These are phyloP conservation scores for Chytriomyces hyalinus DNA, from an alignment of 192 early-diverging fungal genomes.

Conservation along the genomic window DNA sequence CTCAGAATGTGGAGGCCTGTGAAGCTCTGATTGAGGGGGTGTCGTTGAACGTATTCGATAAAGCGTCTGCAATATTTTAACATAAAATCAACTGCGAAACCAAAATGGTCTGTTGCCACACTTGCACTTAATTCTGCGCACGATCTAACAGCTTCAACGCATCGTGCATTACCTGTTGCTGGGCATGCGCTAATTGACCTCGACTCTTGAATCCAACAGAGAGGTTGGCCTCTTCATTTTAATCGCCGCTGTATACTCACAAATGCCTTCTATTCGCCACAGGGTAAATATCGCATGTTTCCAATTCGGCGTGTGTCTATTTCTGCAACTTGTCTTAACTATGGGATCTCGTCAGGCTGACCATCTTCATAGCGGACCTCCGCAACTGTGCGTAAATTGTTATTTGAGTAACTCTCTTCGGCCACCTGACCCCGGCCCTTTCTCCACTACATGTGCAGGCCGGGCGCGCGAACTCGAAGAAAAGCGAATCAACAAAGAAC, in stretches of 20 bases:
- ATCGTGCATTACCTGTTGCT: too few relatives aligned
- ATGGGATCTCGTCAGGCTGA: conserved; percentile 58
- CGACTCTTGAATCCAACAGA: background rate
- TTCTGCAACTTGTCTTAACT: background rate
- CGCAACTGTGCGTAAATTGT: conserved; percentile 84
- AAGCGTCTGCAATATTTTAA: too few relatives aligned
- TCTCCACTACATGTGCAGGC: conserved; percentile 57
- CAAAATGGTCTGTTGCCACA: too few relatives aligned
- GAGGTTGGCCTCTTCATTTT: background rate
- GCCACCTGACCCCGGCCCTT: background rate
- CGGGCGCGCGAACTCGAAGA: conserved; percentile 96
- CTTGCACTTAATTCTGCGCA: too few relatives aligned
- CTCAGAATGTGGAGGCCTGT: too few relatives aligned
- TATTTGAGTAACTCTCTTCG: background rate
- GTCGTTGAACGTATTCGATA: too few relatives aligned
- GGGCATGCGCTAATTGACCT: too few relatives aligned
- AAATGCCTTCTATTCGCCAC: background rate
- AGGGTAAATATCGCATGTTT: background rate
- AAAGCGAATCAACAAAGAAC: conserved; percentile 98
- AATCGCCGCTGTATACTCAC: background rate
- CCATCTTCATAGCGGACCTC: conserved; percentile 96
- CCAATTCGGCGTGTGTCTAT: background rate
- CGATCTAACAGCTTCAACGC: too few relatives aligned
- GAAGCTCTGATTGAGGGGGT: too few relatives aligned
- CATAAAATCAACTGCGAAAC: too few relatives aligned